These are phyloP conservation scores for Epichloe elymi DNA, from an alignment of 2,329 filamentous ascomycete species.

Conservation along the genomic window DNA sequence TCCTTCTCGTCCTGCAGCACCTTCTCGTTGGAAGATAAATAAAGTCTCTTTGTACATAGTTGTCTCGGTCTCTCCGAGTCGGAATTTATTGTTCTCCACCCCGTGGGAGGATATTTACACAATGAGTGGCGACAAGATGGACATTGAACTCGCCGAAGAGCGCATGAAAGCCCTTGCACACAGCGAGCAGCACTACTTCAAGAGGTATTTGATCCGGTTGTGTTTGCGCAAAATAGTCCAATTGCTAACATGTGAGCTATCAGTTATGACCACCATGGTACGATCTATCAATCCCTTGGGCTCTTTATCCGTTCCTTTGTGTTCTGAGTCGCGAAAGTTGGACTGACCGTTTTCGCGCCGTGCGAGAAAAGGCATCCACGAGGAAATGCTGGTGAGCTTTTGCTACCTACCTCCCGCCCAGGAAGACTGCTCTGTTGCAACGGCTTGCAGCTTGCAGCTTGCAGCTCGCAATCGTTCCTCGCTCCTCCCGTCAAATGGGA, in stretches of 20 bases:
- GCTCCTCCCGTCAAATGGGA: not conserved
- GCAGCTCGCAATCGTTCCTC: not conserved
- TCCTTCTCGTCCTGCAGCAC: not conserved
- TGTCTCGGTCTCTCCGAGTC: not conserved
- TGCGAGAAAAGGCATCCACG: constrained; percentile 62
- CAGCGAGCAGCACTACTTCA: constrained; percentile 98
- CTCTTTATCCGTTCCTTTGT: constrained; percentile 5
- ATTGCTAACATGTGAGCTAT: not conserved
- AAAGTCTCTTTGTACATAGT: not conserved
- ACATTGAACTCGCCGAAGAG: constrained; percentile 46
- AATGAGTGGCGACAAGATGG: constrained; percentile 42
- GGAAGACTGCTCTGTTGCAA: constrained; percentile 2
- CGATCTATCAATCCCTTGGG: constrained; percentile 3
- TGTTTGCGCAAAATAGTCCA: not conserved
- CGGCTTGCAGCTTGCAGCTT: not conserved
- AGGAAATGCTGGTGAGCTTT: constrained; percentile 85
- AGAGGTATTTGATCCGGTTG: constrained; percentile 49
- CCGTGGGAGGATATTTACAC: constrained; percentile 8
- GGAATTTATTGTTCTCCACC: not conserved
- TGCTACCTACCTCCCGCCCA: constrained; percentile 9
- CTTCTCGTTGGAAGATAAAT: not conserved
- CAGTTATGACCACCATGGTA: constrained; percentile 98
- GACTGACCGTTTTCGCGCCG: not conserved
- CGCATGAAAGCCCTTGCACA: constrained; percentile 66
- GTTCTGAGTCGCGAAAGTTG: not conserved